Evolutionary conservation across 169 alveolate genomes (phyloP).

Genomic region (Plasmodium reichenowi): DNA sequence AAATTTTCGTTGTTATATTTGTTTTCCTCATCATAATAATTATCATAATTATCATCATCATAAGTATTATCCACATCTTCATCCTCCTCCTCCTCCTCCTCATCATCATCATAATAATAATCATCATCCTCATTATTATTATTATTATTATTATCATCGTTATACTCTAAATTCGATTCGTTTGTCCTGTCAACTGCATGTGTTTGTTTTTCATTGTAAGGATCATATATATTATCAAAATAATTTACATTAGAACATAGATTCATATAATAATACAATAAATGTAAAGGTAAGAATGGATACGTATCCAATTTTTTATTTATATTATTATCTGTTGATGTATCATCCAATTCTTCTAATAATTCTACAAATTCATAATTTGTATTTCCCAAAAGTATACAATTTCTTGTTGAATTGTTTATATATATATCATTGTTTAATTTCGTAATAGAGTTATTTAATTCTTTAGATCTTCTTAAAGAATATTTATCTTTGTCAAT

Average conservation of each 20-base stretch:
- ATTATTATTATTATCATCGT: neutral
- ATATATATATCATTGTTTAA: conserved; percentile 75
- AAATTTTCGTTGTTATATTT: neutral
- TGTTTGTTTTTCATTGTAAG: neutral
- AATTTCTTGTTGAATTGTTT: conserved; percentile 58
- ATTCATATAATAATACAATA: conserved; percentile 74
- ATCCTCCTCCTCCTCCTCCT: neutral
- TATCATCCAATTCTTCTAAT: conserved; percentile 74
- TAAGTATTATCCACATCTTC: too few relatives aligned
- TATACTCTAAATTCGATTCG: neutral
- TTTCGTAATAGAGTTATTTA: conserved; percentile 65
- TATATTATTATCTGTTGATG: neutral
- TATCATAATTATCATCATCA: too few relatives aligned
- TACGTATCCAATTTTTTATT: conserved; percentile 4
- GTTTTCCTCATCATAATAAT: neutral
- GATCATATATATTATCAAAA: conserved; percentile 26
- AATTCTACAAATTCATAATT: conserved; percentile 62
- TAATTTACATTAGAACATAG: conserved; percentile 17
- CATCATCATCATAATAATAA: too few relatives aligned
- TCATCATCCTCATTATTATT: neutral
- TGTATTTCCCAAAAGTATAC: conserved; percentile 48
- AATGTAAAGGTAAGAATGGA: conserved; percentile 39
- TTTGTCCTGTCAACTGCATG: neutral
- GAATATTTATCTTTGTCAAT: conserved; percentile 64
- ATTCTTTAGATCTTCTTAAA: conserved; percentile 64